A percentile compares a stretch with the other conserved stretches of the same genome.
Evolutionary conservation across 345 rosid genomes (phyloP).

Genomic region (Populus ilicifolia): DNA sequence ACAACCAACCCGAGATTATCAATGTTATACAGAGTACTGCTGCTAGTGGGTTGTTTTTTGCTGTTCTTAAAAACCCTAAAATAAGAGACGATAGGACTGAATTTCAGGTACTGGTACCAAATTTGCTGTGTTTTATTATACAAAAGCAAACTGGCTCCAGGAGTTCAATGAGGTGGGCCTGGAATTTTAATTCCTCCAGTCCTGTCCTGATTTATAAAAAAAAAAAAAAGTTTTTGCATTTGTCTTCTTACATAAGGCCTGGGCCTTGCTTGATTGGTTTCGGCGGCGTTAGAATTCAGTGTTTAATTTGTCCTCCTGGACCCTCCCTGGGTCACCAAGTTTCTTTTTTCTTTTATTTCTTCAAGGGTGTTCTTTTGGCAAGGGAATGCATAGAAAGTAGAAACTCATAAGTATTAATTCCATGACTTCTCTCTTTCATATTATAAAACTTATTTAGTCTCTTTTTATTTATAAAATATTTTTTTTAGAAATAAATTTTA

Average conservation of each 20-base stretch:
- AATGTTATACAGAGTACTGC: background rate
- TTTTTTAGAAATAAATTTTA: too few species aligned
- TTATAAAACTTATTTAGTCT: too few species aligned
- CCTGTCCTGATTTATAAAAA: background rate
- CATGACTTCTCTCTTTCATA: background rate
- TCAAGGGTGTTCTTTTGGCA: background rate
- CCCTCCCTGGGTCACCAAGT: background rate
- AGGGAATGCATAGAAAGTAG: background rate
- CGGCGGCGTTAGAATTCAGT: background rate
- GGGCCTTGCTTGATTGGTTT: background rate
- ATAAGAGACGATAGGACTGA: background rate
- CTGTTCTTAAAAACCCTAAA: background rate
- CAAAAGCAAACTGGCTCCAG: background rate
- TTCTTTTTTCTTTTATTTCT: background rate
- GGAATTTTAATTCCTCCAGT: background rate
- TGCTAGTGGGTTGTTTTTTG: background rate
- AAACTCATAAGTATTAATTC: background rate
- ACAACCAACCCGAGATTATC: background rate
- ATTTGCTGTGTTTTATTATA: background rate
- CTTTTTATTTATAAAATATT: too few species aligned
- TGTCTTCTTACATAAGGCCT: background rate
- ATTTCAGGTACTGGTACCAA: background rate
- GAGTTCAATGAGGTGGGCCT: background rate
- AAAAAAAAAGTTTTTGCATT: background rate
- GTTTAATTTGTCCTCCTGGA: background rate